Percentiles rank a stretch among this genome's conserved stretches.
phyloP scores from a whole-genome alignment of 2,329 filamentous ascomycete species.

The Epichloe festucae region DNA sequence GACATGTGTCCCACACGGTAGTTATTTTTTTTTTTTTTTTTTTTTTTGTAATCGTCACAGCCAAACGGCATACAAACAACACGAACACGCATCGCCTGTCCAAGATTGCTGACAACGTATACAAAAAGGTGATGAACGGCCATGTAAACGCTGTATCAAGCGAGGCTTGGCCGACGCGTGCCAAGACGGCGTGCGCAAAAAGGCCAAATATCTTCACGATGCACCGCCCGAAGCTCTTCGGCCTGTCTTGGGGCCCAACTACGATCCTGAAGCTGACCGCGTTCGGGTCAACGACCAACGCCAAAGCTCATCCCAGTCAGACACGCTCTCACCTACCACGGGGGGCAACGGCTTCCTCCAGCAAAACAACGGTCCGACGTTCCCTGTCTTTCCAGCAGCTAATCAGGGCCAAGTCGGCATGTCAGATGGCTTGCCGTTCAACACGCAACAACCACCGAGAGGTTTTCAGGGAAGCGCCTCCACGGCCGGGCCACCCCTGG shows the following conservation, averaged over 20 bases:
- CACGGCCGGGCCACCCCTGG: constrained; percentile 33
- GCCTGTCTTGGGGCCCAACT: constrained; percentile 65
- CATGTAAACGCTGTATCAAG: constrained; percentile 89
- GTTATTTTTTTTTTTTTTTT: too few relatives aligned
- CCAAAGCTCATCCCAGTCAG: constrained; percentile 34
- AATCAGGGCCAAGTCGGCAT: constrained; percentile 33
- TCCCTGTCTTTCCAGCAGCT: constrained; percentile 35
- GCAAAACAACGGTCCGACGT: constrained; percentile 32
- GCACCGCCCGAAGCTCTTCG: constrained; percentile 79
- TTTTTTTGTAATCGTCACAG: too few relatives aligned
- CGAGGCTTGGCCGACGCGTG: constrained; percentile 81
- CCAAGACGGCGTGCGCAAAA: constrained; percentile 94
- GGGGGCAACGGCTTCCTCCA: constrained; percentile 34
- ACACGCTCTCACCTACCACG: constrained; percentile 26
- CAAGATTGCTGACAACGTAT: constrained; percentile 16
- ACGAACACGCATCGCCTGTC: background rate
- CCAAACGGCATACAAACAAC: too few relatives aligned
- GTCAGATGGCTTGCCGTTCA: constrained; percentile 41
- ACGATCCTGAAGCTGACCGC: constrained; percentile 43
- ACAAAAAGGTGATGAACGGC: constrained; percentile 73
- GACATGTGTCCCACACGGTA: background rate
- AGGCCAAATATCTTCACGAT: constrained; percentile 97
- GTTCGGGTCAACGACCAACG: constrained; percentile 33
- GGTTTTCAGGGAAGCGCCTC: constrained; percentile 47
- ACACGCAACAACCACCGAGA: constrained; percentile 56